Conservation (phyloP, 495 filamentous ascomycete species). For the Cercophora samala region DNA sequence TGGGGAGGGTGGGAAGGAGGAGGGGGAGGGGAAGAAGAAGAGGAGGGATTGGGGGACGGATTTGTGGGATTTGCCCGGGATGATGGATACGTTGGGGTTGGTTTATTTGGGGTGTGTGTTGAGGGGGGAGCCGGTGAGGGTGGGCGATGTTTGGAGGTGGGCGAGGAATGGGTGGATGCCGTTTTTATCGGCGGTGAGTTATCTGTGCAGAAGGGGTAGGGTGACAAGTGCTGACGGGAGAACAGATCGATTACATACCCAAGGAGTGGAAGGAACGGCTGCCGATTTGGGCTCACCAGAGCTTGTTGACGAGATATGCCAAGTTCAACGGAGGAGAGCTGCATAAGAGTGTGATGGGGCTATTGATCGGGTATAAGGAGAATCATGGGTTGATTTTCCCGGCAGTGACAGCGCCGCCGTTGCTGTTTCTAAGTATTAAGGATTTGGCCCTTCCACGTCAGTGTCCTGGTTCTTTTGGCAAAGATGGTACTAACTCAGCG, state of each 20-base stretch:
- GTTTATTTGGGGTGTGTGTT: slow-evolving; percentile 47
- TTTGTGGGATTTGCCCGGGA: slow-evolving; percentile 40
- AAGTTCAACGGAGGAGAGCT: slow-evolving; percentile 52
- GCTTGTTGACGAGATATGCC: slow-evolving; percentile 53
- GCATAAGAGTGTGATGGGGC: slow-evolving; percentile 57
- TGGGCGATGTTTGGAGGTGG: slow-evolving; percentile 46
- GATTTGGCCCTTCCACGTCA: slow-evolving; percentile 75
- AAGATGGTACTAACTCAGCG: slow-evolving; percentile 35
- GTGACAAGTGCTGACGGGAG: slow-evolving; percentile 17
- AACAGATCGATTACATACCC: slow-evolving; percentile 53
- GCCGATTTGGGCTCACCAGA: slow-evolving; percentile 54
- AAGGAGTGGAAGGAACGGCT: slow-evolving; percentile 62
- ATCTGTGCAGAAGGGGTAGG: not conserved
- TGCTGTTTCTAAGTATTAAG: slow-evolving; percentile 67
- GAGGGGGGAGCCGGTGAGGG: slow-evolving; percentile 40
- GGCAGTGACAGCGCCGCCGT: slow-evolving; percentile 60
- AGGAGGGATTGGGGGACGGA: slow-evolving; percentile 26
- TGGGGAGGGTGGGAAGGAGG: slow-evolving; percentile 15
- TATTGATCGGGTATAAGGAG: slow-evolving; percentile 59
- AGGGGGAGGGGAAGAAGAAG: slow-evolving; percentile 13
- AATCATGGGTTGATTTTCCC: slow-evolving; percentile 72
- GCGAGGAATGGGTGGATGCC: slow-evolving; percentile 41
- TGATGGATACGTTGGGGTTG: slow-evolving; percentile 43
- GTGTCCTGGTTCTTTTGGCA: slow-evolving; percentile 20
- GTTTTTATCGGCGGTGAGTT: slow-evolving; percentile 40